Evolutionary conservation across 2,329 filamentous ascomycete genomes (phyloP).

Genomic region (Fonsecaea multimorphosa): DNA sequence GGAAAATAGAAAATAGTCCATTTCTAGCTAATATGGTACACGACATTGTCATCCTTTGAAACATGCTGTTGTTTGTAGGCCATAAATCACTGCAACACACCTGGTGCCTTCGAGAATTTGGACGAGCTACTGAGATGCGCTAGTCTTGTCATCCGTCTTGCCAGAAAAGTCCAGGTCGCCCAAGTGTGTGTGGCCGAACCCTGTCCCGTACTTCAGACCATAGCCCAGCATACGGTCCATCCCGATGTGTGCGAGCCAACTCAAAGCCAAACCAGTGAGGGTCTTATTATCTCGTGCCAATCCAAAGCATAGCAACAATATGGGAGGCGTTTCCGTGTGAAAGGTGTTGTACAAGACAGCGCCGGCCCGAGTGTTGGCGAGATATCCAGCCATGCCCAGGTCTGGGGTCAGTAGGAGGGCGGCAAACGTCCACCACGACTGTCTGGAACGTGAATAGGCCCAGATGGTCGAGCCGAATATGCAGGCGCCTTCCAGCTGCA

Average conservation of each 20-base stretch:
- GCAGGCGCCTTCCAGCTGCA: conserved; percentile 27
- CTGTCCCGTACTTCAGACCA: conserved; percentile 30
- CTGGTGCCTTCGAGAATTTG: conserved; percentile 69
- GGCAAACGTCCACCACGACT: conserved; percentile 31
- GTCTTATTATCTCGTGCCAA: conserved; percentile 26
- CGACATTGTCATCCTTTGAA: neutral
- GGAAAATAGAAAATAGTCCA: neutral
- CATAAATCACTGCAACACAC: neutral
- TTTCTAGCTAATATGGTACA: neutral
- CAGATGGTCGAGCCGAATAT: conserved; percentile 27
- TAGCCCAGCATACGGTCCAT: conserved; percentile 33
- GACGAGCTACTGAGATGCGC: conserved; percentile 43
- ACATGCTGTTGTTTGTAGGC: neutral
- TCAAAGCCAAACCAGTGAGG: conserved; percentile 17
- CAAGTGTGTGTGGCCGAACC: conserved; percentile 31
- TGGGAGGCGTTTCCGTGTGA: conserved; percentile 27
- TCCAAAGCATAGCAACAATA: conserved; percentile 26
- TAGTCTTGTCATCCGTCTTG: conserved; percentile 3
- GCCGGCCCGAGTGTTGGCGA: conserved; percentile 23
- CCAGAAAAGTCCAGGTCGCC: conserved; percentile 15
- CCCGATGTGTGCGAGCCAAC: conserved; percentile 32
- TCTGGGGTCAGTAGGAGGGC: conserved; percentile 27
- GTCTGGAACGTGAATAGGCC: conserved; percentile 23
- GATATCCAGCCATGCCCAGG: conserved; percentile 30
- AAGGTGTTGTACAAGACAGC: conserved; percentile 27